A percentile compares a stretch with the other conserved stretches of the same genome.
Conservation (phyloP, 768 basidiomycete genomes). For the Trametes meyenii region DNA sequence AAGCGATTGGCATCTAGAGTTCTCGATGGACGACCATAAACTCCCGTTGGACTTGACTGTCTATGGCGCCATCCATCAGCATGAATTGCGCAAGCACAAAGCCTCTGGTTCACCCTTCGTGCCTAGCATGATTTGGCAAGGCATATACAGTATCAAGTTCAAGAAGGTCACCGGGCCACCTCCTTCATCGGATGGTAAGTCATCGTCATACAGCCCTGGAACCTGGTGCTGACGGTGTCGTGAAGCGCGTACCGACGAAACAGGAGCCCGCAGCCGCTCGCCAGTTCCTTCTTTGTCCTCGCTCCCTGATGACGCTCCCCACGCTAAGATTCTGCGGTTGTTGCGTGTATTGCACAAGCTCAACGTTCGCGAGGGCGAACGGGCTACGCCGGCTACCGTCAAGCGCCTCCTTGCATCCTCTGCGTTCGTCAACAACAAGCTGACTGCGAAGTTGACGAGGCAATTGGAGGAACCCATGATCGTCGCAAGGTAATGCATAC, state of each 20-base stretch:
- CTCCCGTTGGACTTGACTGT: slow-evolving; percentile 89
- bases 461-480: slow-evolving; percentile 99
- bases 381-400: slow-evolving; percentile 50
- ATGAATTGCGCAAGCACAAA: slow-evolving; percentile 68
- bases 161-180: slow-evolving; percentile 88
- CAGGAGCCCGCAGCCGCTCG: slow-evolving; percentile 55
- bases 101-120: slow-evolving; percentile 59
- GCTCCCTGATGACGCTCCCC: slow-evolving; percentile 79
- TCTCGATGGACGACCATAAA: slow-evolving; percentile 87
- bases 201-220: neutral
- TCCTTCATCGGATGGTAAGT: slow-evolving; percentile 62
- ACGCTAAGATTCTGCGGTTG: slow-evolving; percentile 88
- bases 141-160: slow-evolving; percentile 89
- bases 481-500: slow-evolving; percentile 77
- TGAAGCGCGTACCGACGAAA: slow-evolving; percentile 45
- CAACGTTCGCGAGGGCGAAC: slow-evolving; percentile 72
- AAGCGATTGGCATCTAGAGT: slow-evolving; percentile 95
- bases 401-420: slow-evolving; percentile 72
- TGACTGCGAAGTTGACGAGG: slow-evolving; percentile 95
- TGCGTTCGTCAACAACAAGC: slow-evolving; percentile 95
- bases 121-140: slow-evolving; percentile 83
- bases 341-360: slow-evolving; percentile 86
- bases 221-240: neutral
- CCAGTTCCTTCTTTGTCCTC: slow-evolving; percentile 73
- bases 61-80: slow-evolving; percentile 95